Base-by-base conservation (phyloP, 345 rosid genomes). In the Populus euphratica region DNA sequence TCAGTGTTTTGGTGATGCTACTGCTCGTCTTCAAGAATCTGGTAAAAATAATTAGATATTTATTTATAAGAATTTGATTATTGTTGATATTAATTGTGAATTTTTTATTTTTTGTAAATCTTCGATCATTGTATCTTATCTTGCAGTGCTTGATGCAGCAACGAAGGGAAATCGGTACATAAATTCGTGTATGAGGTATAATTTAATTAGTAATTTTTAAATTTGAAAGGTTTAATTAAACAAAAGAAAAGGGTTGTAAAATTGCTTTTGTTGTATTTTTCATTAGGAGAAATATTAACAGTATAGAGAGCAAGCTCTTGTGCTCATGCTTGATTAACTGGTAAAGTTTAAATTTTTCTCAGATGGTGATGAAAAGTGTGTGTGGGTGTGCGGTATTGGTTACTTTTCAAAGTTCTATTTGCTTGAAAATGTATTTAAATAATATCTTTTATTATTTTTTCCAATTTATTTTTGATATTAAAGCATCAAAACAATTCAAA, bases 161-260 rank as follows among this genome's bases (percentile, higher is more conserved):
- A 92, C 94, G 1, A 92, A 92, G 84, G 99, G 99, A 39, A 95
- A 93, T 47, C 91, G 92, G 21, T 95, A 89, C 83, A 91, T 93
- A 86, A 92, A 95, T 81, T 95, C 98, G 31, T 92, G 97, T 84
- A 92, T 95, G 74, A 92, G 96, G 99, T 95, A 66, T 44, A 17
- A 25, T 18, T 10, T 29, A 17, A n/a, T 25, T 41, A 25, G 18
- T 69, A 52, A 17, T 67, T 12, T 50, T 41, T 68, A 54, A 27
- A 27, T n/a, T 67, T 54, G 20, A 3, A 29, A 39, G 14, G 43
- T 11, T 31, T 44, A 14, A 11, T 21, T 5, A 35, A 5, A 17
- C 18, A 31, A 25, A 47, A 41, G n/a, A 18, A 18, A 50, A 5
- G 17, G 56, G 56, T 18, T 17, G 56, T 18, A 49, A 49, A 49